Base-by-base conservation (phyloP, 2,329 filamentous ascomycete genomes). In the Drechslerella coelobrocha region DNA sequence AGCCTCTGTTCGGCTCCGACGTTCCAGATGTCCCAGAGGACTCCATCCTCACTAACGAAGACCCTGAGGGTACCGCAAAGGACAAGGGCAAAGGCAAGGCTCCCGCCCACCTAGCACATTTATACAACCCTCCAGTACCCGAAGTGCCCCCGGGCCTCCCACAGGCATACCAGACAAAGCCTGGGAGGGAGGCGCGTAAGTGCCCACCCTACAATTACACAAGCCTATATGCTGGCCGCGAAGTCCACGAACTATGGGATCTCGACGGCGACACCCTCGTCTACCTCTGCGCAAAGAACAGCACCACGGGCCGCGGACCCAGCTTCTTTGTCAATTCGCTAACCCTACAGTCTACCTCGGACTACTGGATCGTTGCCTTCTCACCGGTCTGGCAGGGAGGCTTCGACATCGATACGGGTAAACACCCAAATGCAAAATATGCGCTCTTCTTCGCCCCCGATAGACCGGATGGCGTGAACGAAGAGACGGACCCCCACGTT, bases 371-470 rank as follows among this genome's bases (percentile, higher is more conserved):
- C 9, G 29, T 34, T 2, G 54, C 68, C 8, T 56, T 72, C 31
- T 66, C 60, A n/a, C 61, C 61, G 9, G 51, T 65, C 31, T 72
- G 68, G 68, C 68, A 72, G 19, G n/a, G 50, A 19, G 68, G 61
- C 9, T 61, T 61, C 21, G 61, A 66, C 14, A 72, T 72, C 5
- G 61, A 66, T 27, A 66, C 48, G 7, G 31, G 26, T 23, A 43
- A 55, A 8, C 63, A 59, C 48, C 68, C 68, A 8, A 57, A 39
- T 9, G 68, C 68, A 3, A 60, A 61, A 23, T 66, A 52, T 12
- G 52, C 55, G 2, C 51, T 72, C 10, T 72, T 66, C 55, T 72
- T 72, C 39, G 68, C 59, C 1, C 29, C 68, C 4, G 68, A 66
- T 29, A 45, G 56, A 47, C 61, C 68, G 1, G 61, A 61, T 17